Evolutionary conservation across 2,329 filamentous ascomycete species (phyloP).

Genomic region (Sarocladiaceae sp.): DNA sequence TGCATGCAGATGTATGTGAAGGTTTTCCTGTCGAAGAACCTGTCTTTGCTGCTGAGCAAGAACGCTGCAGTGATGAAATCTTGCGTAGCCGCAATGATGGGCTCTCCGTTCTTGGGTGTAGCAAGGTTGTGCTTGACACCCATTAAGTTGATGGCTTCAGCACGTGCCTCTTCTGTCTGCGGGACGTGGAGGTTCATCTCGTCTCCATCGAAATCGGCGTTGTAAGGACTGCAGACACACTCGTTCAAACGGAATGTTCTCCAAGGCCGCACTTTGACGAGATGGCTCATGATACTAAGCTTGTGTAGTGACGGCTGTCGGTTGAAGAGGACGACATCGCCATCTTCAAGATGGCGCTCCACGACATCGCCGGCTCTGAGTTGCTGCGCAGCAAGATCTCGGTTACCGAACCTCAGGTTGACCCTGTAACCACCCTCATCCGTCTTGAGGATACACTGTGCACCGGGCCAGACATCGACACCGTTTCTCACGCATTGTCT

Average conservation of each 20-base stretch:
- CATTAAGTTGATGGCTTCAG: slow-evolving; percentile 95
- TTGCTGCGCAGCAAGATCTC: slow-evolving; percentile 63
- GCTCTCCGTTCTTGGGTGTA: slow-evolving; percentile 95
- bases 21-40: slow-evolving; percentile 81
- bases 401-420: slow-evolving; percentile 68
- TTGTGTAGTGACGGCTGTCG: slow-evolving; percentile 97
- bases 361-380: slow-evolving; percentile 82
- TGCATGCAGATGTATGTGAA: slow-evolving; percentile 89
- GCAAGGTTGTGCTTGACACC: slow-evolving; percentile 94
- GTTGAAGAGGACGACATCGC: slow-evolving; percentile 95
- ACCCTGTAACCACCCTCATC: slow-evolving; percentile 61
- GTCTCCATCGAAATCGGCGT: slow-evolving; percentile 97
- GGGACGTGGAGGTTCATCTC: slow-evolving; percentile 99
- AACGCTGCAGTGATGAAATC: slow-evolving; percentile 98
- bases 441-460: slow-evolving; percentile 72
- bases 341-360: slow-evolving; percentile 89
- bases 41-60: slow-evolving; percentile 83
- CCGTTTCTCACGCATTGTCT: slow-evolving; percentile 69
- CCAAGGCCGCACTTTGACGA: slow-evolving; percentile 88
- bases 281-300: slow-evolving; percentile 95
- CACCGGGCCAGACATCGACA: slow-evolving; percentile 74
- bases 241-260: slow-evolving; percentile 95
- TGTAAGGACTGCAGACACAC: slow-evolving; percentile 97
- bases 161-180: slow-evolving; percentile 92
- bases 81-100: slow-evolving; percentile 97